Base-by-base conservation (phyloP, 108 stramenopile species). In the Mediolabrus comicus region DNA sequence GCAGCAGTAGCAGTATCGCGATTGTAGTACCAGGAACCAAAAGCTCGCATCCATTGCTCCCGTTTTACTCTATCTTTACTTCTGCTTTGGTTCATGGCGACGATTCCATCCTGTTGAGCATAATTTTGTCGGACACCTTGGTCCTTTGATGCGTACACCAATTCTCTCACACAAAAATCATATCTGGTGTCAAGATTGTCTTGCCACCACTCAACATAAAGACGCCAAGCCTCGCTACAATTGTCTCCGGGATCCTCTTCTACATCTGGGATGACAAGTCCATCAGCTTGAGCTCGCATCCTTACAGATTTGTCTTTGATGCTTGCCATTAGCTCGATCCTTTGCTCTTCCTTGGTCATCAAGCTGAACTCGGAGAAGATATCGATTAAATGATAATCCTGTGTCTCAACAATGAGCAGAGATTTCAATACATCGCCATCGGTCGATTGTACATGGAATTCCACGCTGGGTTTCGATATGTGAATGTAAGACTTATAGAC, bases 111-210 rank as follows among this genome's bases (percentile, higher is more conserved):
- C 56, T 57, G 25, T 57, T 22, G 56, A 19, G 56, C 56, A 49
- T 24, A 6, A 4, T 22, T 30, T 33, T 49, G 51, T 16, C 29
- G 5, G 2, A 65, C 30, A 29, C 52, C 64, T 25, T 33, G 11
- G 6, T 65, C n/a, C 16, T 51, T 32, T 53, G 24, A 39, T 1
- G 64, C 64, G 11, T 52, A 65, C 11, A 31, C 0, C 13, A 65
- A 46, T 22, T 65, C 64, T 22, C 64, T 51, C 64, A 51, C 30
- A 12, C 30, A 65, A n/a, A 65, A 65, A 51, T 33, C 51, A 31
- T 52, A 33, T 34, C 64, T 65, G 11, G 31, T 30, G 10, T 12
- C 64, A 1, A 32, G 4, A 19, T 31, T 51, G 32, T 35, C 43
- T 31, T 29, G 51, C 64, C 64, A 65, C 64, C 64, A 65, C 12